These are phyloP conservation scores for Leptographium flavum DNA, from an alignment of 2,329 filamentous ascomycete species.

Conservation along the genomic window DNA sequence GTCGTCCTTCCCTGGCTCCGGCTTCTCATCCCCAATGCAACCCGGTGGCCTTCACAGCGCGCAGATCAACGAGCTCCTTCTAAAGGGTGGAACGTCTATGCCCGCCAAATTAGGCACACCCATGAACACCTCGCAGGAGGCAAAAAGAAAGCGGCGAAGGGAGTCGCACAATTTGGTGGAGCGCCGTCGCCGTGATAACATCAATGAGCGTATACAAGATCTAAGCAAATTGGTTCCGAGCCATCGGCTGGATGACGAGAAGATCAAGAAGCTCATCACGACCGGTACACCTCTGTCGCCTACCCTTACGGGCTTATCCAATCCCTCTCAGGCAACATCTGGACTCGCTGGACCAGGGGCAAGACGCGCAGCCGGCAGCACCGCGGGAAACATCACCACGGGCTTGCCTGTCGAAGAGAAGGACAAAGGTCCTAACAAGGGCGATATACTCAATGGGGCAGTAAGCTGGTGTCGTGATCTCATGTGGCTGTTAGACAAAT, in stretches of 20 bases:
- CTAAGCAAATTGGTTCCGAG: slow-evolving; percentile 83
- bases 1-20: slow-evolving; percentile 77
- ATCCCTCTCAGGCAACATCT: slow-evolving; percentile 66
- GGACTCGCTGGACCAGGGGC: slow-evolving; percentile 75
- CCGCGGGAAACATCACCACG: slow-evolving; percentile 72
- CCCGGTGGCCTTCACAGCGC: slow-evolving; percentile 47
- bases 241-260: slow-evolving; percentile 91
- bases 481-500: slow-evolving; percentile 90
- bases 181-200: slow-evolving; percentile 87
- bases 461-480: slow-evolving; percentile 95
- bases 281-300: slow-evolving; percentile 86
- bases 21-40: slow-evolving; percentile 70
- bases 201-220: slow-evolving; percentile 97
- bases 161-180: slow-evolving; percentile 97
- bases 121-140: slow-evolving; percentile 63
- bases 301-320: slow-evolving; percentile 55
- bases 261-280: slow-evolving; percentile 85
- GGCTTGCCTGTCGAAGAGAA: slow-evolving; percentile 91
- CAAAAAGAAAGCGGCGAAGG: slow-evolving; percentile 77
- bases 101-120: slow-evolving; percentile 62
- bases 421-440: slow-evolving; percentile 97
- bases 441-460: slow-evolving; percentile 91
- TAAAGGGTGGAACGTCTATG: slow-evolving; percentile 77
- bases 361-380: slow-evolving; percentile 58
- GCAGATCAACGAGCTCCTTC: slow-evolving; percentile 79